phyloP scores from a whole-genome alignment of 352 stramenopile genomes.

The Saprolegnia parasitica region DNA sequence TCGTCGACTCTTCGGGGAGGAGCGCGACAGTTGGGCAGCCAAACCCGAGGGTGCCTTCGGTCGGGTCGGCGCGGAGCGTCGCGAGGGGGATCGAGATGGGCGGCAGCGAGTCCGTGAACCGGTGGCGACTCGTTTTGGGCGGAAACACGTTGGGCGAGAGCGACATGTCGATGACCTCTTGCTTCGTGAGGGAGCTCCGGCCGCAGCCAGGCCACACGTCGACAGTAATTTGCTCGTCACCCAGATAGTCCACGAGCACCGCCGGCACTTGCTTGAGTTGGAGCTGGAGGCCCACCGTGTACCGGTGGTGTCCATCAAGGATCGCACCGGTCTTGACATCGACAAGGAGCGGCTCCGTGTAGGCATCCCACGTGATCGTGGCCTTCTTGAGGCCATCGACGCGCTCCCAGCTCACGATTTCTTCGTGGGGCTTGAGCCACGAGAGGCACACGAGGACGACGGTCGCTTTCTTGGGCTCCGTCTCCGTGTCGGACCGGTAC shows the following conservation, averaged over 20 bases:
- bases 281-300: slow-evolving; percentile 70
- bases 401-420: slow-evolving; percentile 75
- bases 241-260: slow-evolving; percentile 77
- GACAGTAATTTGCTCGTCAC: slow-evolving; percentile 64
- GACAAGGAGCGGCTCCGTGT: slow-evolving; percentile 73
- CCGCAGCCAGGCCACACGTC: slow-evolving; percentile 76
- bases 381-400: slow-evolving; percentile 73
- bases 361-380: slow-evolving; percentile 75
- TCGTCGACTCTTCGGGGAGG: slow-evolving; percentile 17
- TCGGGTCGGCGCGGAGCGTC: slow-evolving; percentile 56
- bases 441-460: slow-evolving; percentile 76
- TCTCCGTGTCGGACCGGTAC: slow-evolving; percentile 59
- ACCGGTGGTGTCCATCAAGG: slow-evolving; percentile 79
- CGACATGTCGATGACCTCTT: slow-evolving; percentile 79
- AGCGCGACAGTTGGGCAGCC: slow-evolving; percentile 20
- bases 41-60: slow-evolving; percentile 25
- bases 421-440: slow-evolving; percentile 82
- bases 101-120: slow-evolving; percentile 72
- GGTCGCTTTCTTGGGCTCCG: slow-evolving; percentile 55
- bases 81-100: slow-evolving; percentile 78
- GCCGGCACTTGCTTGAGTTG: slow-evolving; percentile 64
- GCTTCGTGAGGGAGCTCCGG: slow-evolving; percentile 57
- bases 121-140: slow-evolving; percentile 79
- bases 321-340: slow-evolving; percentile 75
- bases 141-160: slow-evolving; percentile 77